Evolutionary conservation across 2,329 filamentous ascomycete species (phyloP), one percentile per base, ranked within the genome.

Genomic region (Exophiala sideris): DNA sequence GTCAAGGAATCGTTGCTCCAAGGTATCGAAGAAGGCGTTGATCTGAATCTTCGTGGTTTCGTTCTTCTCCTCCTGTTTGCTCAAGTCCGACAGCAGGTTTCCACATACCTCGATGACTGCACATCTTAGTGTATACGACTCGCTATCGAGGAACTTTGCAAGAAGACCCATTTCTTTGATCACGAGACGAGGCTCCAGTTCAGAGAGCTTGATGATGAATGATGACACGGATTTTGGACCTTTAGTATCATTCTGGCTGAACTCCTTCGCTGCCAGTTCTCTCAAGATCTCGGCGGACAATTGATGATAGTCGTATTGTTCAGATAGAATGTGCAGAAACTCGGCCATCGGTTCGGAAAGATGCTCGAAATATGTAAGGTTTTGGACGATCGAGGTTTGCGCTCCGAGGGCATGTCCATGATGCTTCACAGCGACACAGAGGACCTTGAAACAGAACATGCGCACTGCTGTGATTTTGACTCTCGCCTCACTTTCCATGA

Each of bases 261-360:
- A 99, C 68, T 97, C 92, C 70, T 96, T 99, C 73, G 91, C 96
- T 70, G 91, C 95, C 62, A 99, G 82, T 68, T 99, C 94, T 65
- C 90, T 86, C 54, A 99, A 73, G 29, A 97, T 89, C 68, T 99
- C 94, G 68, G 96, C 94, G 3, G 91, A 87, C 7, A 99, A 79
- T 67, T 99, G 94, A 12, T 91, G 89, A 68, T 97, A 95, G 72
- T 99, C 94, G 74, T 97, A 99, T 75, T 96, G 92, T 69, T 97
- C 91, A 1, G 91, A 87, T 21, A 99, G 78, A 66, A 97, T 99
- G 65, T 97, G 90, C 3, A 99, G 76, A 65, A 99, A 96, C 70
- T 99, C 95, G 32, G 94, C 94, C 94, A 99, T 99, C 1, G 94
- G 94, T 67, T 99, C 94, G 0, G 94, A 92, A n/a, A 99, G 76